Conservation (phyloP, 2,329 filamentous ascomycete genomes). For the Aquanectria penicillioides region DNA sequence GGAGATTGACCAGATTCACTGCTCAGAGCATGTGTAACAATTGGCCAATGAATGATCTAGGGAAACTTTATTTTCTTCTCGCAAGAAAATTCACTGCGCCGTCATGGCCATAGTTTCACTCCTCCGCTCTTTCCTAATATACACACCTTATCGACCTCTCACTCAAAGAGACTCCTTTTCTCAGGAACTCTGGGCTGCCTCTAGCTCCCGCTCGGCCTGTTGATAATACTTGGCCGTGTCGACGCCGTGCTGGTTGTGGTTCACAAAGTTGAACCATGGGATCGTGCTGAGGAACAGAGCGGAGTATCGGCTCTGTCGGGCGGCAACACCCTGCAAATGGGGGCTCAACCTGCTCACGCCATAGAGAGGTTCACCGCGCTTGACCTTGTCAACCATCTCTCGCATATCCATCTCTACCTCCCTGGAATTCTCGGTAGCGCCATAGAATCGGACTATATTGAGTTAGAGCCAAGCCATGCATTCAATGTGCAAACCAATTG, state of each 20-base stretch:
- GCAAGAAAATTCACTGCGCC: conserved; percentile 34
- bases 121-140: conserved; percentile 40
- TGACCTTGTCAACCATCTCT: conserved; percentile 98
- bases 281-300: conserved; percentile 85
- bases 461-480: not conserved
- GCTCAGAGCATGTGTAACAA: no score
- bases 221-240: conserved; percentile 99
- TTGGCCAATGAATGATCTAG: conserved; percentile 4
- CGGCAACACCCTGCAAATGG: conserved; percentile 93
- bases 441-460: conserved; percentile 87
- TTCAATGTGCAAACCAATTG: no score
- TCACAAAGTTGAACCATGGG: conserved; percentile 98
- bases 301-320: conserved; percentile 91
- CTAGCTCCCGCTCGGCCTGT: conserved; percentile 92
- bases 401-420: conserved; percentile 97
- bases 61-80: conserved; percentile 36
- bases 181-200: conserved; percentile 58
- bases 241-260: conserved; percentile 94
- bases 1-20: no score
- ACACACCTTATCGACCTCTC: conserved; percentile 31
- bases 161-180: not conserved
- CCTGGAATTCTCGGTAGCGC: conserved; percentile 89
- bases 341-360: conserved; percentile 81
- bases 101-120: conserved; percentile 29
- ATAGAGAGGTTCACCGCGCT: conserved; percentile 89